Conservation (phyloP, 352 stramenopile genomes). For the Pythium sukuiense region DNA sequence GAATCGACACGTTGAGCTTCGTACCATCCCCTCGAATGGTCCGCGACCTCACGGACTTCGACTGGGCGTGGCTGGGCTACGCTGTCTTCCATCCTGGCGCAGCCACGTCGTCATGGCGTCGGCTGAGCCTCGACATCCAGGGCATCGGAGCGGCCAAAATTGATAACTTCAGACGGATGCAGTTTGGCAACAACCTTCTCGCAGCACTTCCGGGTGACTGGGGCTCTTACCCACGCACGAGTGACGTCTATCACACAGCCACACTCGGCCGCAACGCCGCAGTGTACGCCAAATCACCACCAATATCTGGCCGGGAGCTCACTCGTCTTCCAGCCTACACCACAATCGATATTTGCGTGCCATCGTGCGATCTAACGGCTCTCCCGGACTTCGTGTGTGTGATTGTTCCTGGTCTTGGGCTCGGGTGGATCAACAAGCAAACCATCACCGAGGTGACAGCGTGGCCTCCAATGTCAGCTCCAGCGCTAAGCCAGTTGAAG, state of each 20-base stretch:
- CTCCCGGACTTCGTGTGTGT: neutral
- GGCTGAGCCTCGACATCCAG: neutral
- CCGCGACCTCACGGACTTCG: neutral
- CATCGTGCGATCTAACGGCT: neutral
- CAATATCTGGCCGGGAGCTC: neutral
- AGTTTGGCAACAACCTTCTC: neutral
- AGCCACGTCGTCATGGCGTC: neutral
- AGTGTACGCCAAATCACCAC: neutral
- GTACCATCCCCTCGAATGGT: neutral
- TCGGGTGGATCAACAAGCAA: neutral
- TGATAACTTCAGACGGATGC: neutral
- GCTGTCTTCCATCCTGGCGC: neutral
- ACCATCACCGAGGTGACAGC: neutral
- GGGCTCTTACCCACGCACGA: neutral
- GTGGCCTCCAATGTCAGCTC: neutral
- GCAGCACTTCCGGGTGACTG: neutral
- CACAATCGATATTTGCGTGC: neutral
- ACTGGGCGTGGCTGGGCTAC: slow-evolving; percentile 3
- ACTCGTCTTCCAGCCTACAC: neutral
- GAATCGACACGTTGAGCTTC: neutral
- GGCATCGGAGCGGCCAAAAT: neutral
- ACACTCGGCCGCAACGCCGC: neutral
- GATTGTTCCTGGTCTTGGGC: neutral
- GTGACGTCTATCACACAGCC: neutral
- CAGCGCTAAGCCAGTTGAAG: neutral